phyloP scores from a whole-genome alignment of 2,329 filamentous ascomycete species.

The Aureobasidium zeae region DNA sequence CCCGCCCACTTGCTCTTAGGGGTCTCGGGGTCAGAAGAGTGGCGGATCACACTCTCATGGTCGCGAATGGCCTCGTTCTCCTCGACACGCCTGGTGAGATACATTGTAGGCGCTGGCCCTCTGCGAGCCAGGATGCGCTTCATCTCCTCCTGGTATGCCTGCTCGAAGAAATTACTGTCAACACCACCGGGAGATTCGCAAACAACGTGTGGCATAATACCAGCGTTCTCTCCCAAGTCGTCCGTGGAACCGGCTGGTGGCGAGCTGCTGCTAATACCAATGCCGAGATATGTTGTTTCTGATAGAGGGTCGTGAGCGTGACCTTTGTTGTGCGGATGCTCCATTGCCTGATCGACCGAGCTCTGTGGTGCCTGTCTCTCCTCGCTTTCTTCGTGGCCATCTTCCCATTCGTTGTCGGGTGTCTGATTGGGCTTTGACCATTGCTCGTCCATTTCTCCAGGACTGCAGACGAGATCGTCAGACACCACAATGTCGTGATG shows the following conservation, averaged over 20 bases:
- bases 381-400: constrained; percentile 27
- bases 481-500: constrained; percentile 38
- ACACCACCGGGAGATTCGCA: constrained; percentile 78
- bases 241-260: constrained; percentile 6
- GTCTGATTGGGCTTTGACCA: background rate
- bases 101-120: constrained; percentile 47
- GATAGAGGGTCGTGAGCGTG: constrained; percentile 56
- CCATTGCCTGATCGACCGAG: constrained; percentile 3
- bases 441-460: constrained; percentile 21
- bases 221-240: constrained; percentile 33
- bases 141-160: constrained; percentile 75
- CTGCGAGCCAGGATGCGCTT: constrained; percentile 53
- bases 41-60: constrained; percentile 23
- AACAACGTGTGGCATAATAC: constrained; percentile 44
- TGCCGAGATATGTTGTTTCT: constrained; percentile 62
- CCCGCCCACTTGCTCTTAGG: constrained; percentile 25
- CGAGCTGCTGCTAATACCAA: constrained; percentile 52
- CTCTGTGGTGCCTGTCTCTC: background rate
- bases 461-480: constrained; percentile 24
- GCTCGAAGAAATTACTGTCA: constrained; percentile 82
- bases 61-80: constrained; percentile 32
- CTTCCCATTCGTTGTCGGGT: constrained; percentile 23
- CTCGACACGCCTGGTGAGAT: constrained; percentile 43
- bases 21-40: background rate
- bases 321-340: constrained; percentile 40